A percentile compares a stretch with the other conserved stretches of the same genome.
Evolutionary conservation across 1,139 yeast species (phyloP).

Genomic region (Pichia sp.): DNA sequence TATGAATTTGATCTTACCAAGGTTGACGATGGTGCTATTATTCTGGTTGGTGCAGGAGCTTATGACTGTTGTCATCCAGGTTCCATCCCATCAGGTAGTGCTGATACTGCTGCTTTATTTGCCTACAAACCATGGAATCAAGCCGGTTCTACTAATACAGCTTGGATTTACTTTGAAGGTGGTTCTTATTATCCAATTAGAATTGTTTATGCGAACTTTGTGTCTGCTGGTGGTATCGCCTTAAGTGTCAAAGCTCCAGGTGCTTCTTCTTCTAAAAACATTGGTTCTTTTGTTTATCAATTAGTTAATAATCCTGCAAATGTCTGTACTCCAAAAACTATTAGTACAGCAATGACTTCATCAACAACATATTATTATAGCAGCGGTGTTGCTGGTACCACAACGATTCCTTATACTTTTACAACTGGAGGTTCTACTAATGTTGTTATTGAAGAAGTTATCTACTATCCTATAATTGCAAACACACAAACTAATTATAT

Average conservation of each 20-base stretch:
- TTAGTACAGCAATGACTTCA: conserved; percentile 1
- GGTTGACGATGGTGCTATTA: conserved; percentile 26
- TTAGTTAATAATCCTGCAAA: conserved; percentile 2
- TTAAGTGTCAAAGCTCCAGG: conserved; percentile 16
- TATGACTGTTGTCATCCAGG: conserved; percentile 27
- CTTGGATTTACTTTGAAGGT: conserved; percentile 5
- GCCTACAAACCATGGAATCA: conserved; percentile 2
- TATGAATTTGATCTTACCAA: conserved; percentile 19
- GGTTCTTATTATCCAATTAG: conserved; percentile 17
- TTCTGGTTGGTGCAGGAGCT: conserved; percentile 25
- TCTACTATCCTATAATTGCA: not conserved
- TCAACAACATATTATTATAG: conserved; percentile 3
- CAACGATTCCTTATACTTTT: conserved; percentile 1
- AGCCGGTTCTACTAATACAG: not conserved
- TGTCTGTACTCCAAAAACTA: conserved; percentile 5
- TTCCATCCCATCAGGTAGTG: conserved; percentile 2
- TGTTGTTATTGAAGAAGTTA: conserved; percentile 3
- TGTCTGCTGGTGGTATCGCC: conserved; percentile 9
- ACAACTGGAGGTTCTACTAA: conserved; percentile 2
- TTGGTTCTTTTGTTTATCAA: conserved; percentile 10
- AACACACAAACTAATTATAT: not conserved
- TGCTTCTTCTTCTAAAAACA: conserved; percentile 8
- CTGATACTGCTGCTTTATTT: conserved; percentile 2
- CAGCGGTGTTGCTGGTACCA: conserved; percentile 2
- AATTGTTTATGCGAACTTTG: conserved; percentile 10